A percentile compares a stretch with the other conserved stretches of the same genome.
phyloP scores from a whole-genome alignment of 2,329 filamentous ascomycete genomes.

The Scedosporium boydii region DNA sequence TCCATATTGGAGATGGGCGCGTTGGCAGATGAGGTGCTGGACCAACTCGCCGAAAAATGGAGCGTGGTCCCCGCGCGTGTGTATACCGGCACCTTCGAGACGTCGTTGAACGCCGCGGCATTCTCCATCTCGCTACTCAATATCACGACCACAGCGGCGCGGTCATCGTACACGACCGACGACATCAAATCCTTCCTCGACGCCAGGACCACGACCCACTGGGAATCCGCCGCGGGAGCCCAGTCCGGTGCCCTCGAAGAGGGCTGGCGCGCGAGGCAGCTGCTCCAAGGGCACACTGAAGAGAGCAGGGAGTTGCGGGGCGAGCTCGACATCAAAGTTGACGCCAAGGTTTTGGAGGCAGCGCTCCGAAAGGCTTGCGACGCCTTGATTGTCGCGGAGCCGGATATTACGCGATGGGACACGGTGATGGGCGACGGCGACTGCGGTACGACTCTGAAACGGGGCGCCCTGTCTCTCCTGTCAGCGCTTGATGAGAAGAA shows the following conservation, averaged over 20 bases:
- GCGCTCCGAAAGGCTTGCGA: constrained; percentile 46
- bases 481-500: constrained; percentile 29
- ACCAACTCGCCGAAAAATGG: constrained; percentile 38
- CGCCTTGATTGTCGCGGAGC: constrained; percentile 47
- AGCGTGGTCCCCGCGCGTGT: constrained; percentile 43
- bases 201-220: constrained; percentile 46
- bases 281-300: constrained; percentile 27
- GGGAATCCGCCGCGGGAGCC: constrained; percentile 41
- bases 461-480: constrained; percentile 37
- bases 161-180: constrained; percentile 33
- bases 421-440: constrained; percentile 57
- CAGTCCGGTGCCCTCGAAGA: constrained; percentile 22
- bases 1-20: constrained; percentile 48
- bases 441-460: constrained; percentile 53
- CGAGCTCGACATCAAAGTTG: constrained; percentile 33
- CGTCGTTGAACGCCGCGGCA: constrained; percentile 61
- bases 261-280: constrained; percentile 20
- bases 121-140: constrained; percentile 62
- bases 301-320: constrained; percentile 17
- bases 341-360: constrained; percentile 40
- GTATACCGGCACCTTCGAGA: constrained; percentile 56
- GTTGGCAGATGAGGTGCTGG: constrained; percentile 41
- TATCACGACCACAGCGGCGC: constrained; percentile 35
- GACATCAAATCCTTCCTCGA: constrained; percentile 58
- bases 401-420: constrained; percentile 54